phyloP scores from a whole-genome alignment of 768 basidiomycete genomes.

The Galerina marginata region DNA sequence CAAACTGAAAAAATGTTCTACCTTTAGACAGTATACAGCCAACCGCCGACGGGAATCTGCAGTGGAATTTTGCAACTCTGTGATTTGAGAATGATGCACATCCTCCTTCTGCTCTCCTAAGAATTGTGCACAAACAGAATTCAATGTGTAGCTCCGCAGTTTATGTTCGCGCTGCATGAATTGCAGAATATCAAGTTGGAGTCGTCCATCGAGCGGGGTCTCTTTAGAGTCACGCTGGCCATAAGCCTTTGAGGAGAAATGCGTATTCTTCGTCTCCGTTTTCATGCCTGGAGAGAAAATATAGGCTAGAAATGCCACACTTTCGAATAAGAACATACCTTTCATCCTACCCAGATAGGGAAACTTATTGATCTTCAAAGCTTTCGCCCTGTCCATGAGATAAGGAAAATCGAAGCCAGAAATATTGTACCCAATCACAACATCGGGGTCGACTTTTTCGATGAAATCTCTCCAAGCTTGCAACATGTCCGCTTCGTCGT shows the following conservation, averaged over 20 bases:
- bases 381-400: slow-evolving; percentile 88
- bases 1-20: slow-evolving; percentile 26
- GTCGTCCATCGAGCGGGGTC: slow-evolving; percentile 85
- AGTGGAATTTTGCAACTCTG: slow-evolving; percentile 96
- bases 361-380: slow-evolving; percentile 73
- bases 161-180: slow-evolving; percentile 99
- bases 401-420: slow-evolving; percentile 96
- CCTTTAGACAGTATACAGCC: slow-evolving; percentile 98
- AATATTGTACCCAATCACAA: slow-evolving; percentile 97
- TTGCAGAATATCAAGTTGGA: slow-evolving; percentile 95
- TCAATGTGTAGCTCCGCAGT: slow-evolving; percentile 94
- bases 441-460: slow-evolving; percentile 89
- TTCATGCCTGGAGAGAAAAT: slow-evolving; percentile 57
- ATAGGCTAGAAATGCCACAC: not conserved
- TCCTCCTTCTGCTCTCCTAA: slow-evolving; percentile 99
- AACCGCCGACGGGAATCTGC: slow-evolving; percentile 90
- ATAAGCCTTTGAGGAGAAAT: slow-evolving; percentile 98
- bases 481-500: slow-evolving; percentile 77
- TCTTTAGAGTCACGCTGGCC: slow-evolving; percentile 97
- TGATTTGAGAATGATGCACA: slow-evolving; percentile 98
- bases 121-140: slow-evolving; percentile 97
- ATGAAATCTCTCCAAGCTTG: slow-evolving; percentile 90
- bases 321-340: slow-evolving; percentile 46
- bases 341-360: slow-evolving; percentile 77
- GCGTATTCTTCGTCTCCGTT: slow-evolving; percentile 88